Percentiles rank a stretch among this genome's conserved stretches.
Evolutionary conservation across 2,329 filamentous ascomycete species (phyloP).

Genomic region (Colletotrichum salicis): DNA sequence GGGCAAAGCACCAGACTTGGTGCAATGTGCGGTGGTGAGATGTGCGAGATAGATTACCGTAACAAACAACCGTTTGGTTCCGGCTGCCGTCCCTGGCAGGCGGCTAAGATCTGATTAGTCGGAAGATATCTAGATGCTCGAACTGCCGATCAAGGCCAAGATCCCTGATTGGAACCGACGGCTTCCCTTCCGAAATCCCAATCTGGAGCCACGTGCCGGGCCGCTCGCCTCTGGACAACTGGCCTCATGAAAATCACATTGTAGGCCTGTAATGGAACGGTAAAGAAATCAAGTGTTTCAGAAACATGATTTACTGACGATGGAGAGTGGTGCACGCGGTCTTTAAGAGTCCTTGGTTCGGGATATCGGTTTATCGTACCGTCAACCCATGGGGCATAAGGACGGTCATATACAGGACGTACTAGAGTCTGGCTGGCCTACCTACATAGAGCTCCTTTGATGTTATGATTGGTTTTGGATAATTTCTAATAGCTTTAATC

Average conservation of each 20-base stretch:
- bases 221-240: conserved; percentile 1
- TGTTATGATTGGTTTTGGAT: too few species aligned
- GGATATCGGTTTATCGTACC: too few species aligned
- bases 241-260: neutral
- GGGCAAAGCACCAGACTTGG: neutral
- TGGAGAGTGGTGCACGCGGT: neutral
- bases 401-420: too few species aligned
- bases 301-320: neutral
- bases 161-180: conserved; percentile 12
- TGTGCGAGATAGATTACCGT: conserved; percentile 11
- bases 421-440: too few species aligned
- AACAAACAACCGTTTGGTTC: neutral
- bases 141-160: conserved; percentile 25
- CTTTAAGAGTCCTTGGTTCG: too few species aligned
- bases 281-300: neutral
- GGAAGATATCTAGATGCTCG: neutral
- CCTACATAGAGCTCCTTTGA: too few species aligned
- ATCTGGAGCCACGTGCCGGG: neutral
- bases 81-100: neutral
- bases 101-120: conserved; percentile 9
- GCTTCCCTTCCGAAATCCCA: conserved; percentile 17
- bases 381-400: too few species aligned
- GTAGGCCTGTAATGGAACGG: neutral
- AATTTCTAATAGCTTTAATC: too few species aligned
- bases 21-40: neutral